Percentiles rank a stretch among this genome's conserved stretches.
phyloP scores from a whole-genome alignment of 805 yeast species.

The Monosporozyma siamensis region DNA sequence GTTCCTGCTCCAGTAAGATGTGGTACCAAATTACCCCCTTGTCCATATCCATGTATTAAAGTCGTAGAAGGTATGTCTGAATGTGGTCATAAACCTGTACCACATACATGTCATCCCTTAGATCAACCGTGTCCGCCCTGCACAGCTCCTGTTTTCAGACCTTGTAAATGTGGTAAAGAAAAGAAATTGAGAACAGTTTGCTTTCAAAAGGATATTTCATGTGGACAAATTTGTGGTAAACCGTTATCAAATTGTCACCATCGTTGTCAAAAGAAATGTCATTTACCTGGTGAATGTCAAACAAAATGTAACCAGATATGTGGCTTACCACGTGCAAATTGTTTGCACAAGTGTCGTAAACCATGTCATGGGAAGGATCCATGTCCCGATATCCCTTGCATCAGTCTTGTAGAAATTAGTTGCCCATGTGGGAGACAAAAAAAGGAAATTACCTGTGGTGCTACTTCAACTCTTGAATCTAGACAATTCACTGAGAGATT shows the following conservation, averaged over 20 bases:
- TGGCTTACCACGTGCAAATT: conserved; percentile 39
- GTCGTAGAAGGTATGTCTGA: conserved; percentile 28
- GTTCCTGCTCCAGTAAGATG: conserved; percentile 79
- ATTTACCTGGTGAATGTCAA: conserved; percentile 49
- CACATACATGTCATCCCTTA: conserved; percentile 70
- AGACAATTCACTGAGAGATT: conserved; percentile 33
- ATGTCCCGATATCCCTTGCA: conserved; percentile 50
- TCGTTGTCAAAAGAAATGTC: conserved; percentile 47
- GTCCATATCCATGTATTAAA: conserved; percentile 57
- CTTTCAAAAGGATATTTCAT: conserved; percentile 57
- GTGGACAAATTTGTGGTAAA: conserved; percentile 56
- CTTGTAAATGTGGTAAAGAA: conserved; percentile 53
- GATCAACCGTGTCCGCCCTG: conserved; percentile 65
- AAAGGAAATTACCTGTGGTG: conserved; percentile 47
- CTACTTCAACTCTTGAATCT: conserved; percentile 29
- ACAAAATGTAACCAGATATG: conserved; percentile 53
- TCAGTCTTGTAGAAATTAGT: conserved; percentile 37
- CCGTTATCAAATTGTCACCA: conserved; percentile 41
- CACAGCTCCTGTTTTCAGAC: conserved; percentile 47
- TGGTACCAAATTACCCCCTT: conserved; percentile 58
- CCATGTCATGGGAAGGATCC: conserved; percentile 54
- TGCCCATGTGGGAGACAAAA: conserved; percentile 60
- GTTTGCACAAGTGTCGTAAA: conserved; percentile 60
- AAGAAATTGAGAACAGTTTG: conserved; percentile 52
- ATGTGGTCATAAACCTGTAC: conserved; percentile 67